These are phyloP conservation scores for Boeremia lycopersici DNA, from an alignment of 2,329 filamentous ascomycete genomes.

Conservation along the genomic window DNA sequence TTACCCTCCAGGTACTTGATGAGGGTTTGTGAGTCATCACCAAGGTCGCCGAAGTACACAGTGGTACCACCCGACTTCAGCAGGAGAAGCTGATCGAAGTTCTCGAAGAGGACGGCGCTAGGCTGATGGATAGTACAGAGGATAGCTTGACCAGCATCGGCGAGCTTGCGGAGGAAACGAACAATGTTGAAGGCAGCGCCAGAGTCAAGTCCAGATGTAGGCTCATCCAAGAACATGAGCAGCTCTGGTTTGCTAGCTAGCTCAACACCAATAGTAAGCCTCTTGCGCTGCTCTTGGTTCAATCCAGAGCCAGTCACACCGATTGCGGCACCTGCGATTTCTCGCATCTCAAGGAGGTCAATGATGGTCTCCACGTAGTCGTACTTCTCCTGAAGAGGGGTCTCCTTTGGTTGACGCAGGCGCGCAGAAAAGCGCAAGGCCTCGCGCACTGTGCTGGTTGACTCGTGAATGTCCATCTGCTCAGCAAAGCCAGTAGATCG, in stretches of 20 bases:
- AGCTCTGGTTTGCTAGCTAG: slow-evolving; percentile 70
- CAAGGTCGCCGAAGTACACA: slow-evolving; percentile 68
- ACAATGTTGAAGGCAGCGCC: slow-evolving; percentile 70
- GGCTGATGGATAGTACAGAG: slow-evolving; percentile 75
- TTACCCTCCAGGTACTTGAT: slow-evolving; percentile 60
- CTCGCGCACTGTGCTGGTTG: slow-evolving; percentile 67
- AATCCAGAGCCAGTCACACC: slow-evolving; percentile 57
- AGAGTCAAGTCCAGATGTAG: slow-evolving; percentile 74
- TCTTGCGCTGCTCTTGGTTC: slow-evolving; percentile 70
- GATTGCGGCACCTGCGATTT: slow-evolving; percentile 69
- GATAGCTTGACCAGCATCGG: slow-evolving; percentile 69
- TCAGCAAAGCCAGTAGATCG: slow-evolving; percentile 81
- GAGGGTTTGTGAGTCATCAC: slow-evolving; percentile 49
- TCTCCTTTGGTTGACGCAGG: slow-evolving; percentile 65
- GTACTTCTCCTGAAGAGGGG: slow-evolving; percentile 65
- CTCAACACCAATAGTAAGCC: slow-evolving; percentile 68
- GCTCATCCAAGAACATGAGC: slow-evolving; percentile 78
- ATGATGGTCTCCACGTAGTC: slow-evolving; percentile 70
- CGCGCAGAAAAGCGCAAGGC: slow-evolving; percentile 68
- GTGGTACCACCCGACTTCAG: slow-evolving; percentile 69
- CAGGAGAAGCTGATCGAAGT: slow-evolving; percentile 70
- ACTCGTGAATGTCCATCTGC: slow-evolving; percentile 66
- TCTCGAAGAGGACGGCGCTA: slow-evolving; percentile 67
- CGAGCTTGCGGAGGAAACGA: slow-evolving; percentile 69
- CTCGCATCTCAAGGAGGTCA: slow-evolving; percentile 66